Base-by-base conservation (phyloP, 2,329 filamentous ascomycete genomes). In the Fusarium vanettenii region DNA sequence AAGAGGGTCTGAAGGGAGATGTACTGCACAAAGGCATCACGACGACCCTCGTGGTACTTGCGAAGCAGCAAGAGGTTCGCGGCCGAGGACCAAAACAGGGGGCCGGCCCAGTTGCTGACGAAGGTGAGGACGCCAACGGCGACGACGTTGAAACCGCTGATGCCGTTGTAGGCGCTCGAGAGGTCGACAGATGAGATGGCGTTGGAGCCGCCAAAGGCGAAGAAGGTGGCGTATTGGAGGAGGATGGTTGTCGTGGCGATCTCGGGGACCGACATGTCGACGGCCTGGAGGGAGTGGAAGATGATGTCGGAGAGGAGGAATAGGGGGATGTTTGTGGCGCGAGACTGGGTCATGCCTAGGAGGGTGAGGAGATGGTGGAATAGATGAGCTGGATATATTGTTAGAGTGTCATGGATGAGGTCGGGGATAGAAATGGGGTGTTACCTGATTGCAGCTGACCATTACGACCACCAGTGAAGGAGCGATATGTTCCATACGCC, bases 181-280 rank as follows among this genome's bases (percentile, higher is more conserved):
- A 99, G 89, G 80, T 98, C 95, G 78, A 99, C 91, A n/a, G 94
- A 96, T 14, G 95, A 97, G 76, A 99, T 98, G 45, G 97, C 93
- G 82, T 99, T 99, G 56, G 94, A 94, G 80, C 95, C 95, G 27
- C 95, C 97, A 72, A 95, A 91, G 33, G 94, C 93, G 81, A 98
- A 99, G 87, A 98, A 99, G 61, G 93, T 92, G 39, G 91, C 87
- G 84, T 95, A 92, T 76, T 97, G 93, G 45, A 97, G 86, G 37
- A 98, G 89, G 37, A 98, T 86, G 10, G 90, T 90, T 0, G 93
- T 92, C 11, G 92, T 89, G 6, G 92, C 92, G 55, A 94, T 87
- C 78, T 95, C 91, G 29, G 87, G 78, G 25, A 86, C 82, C 25
- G 85, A 84, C 57, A 92, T 86, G 70, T 84, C 73, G 52, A 88